Evolutionary conservation across 305 asterid genomes (phyloP).

Genomic region (Solanum hybrid): DNA sequence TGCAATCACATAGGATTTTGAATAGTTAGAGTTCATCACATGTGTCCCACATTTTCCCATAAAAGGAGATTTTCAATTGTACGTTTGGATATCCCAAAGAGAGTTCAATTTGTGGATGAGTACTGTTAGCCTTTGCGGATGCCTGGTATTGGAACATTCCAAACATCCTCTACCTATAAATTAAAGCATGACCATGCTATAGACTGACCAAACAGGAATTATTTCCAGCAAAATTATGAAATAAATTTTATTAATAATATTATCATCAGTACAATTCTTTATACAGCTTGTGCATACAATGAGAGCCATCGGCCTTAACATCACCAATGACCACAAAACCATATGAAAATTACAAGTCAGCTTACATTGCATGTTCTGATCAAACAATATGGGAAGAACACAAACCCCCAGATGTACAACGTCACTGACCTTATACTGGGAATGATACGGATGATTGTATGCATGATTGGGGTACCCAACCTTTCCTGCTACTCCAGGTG

Average conservation of each 20-base stretch:
- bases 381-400: conserved; percentile 48
- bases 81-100: not conserved
- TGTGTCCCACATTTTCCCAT: not conserved
- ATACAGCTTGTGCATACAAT: conserved; percentile 31
- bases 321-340: conserved; percentile 31
- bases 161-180: not conserved
- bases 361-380: conserved; percentile 56
- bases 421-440: conserved; percentile 98
- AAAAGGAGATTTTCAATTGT: not conserved
- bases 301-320: conserved; percentile 25
- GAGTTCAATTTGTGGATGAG: not conserved
- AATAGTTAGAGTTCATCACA: not conserved
- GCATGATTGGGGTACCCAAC: conserved; percentile 59
- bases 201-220: not conserved
- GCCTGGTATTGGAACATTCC: conserved; percentile 5
- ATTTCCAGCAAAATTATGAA: conserved; percentile 8
- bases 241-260: conserved; percentile 30
- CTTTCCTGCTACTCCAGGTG: conserved; percentile 43
- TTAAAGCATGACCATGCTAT: conserved; percentile 12
- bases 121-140: not conserved
- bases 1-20: not conserved
- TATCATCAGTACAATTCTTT: conserved; percentile 34
- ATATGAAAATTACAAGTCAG: conserved; percentile 40
- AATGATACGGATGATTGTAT: conserved; percentile 68
- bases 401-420: conserved; percentile 32